Evolutionary conservation across 2,329 filamentous ascomycete species (phyloP).

Genomic region (Neophaeococcomyces mojaviensis): DNA sequence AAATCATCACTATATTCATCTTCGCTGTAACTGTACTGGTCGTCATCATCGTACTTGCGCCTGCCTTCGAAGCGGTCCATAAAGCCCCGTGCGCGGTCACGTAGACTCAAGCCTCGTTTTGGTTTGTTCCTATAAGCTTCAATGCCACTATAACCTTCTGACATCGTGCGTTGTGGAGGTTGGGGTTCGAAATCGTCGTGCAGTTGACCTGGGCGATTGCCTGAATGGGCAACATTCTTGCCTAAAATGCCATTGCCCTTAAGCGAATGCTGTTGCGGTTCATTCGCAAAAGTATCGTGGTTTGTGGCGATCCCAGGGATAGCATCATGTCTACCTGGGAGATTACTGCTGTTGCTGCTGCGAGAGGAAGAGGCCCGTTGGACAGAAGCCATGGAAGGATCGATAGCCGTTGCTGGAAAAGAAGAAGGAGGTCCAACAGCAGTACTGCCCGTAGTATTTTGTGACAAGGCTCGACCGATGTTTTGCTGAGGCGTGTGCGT

Average conservation of each 20-base stretch:
- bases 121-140: slow-evolving; percentile 27
- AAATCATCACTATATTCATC: background rate
- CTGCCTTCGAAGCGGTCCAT: background rate
- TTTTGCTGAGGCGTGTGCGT: slow-evolving; percentile 1
- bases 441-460: background rate
- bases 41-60: background rate
- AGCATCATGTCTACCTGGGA: slow-evolving; percentile 20
- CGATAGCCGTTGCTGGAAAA: background rate
- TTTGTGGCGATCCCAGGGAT: slow-evolving; percentile 14
- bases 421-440: slow-evolving; percentile 1
- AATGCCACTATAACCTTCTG: slow-evolving; percentile 26
- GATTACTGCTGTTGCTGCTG: slow-evolving; percentile 1
- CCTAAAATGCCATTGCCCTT: slow-evolving; percentile 17
- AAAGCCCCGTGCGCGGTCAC: slow-evolving; percentile 1
- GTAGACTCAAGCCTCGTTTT: slow-evolving; percentile 19
- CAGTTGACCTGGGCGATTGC: background rate
- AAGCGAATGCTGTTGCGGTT: slow-evolving; percentile 10
- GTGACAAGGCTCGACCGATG: background rate
- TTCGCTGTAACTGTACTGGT: background rate
- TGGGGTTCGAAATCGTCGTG: background rate
- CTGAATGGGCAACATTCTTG: background rate
- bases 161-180: background rate
- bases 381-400: background rate
- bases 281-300: slow-evolving; percentile 8
- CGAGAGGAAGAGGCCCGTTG: slow-evolving; percentile 2